Evolutionary conservation across 805 yeast species (phyloP).

Genomic region (Ogataea saltuana): DNA sequence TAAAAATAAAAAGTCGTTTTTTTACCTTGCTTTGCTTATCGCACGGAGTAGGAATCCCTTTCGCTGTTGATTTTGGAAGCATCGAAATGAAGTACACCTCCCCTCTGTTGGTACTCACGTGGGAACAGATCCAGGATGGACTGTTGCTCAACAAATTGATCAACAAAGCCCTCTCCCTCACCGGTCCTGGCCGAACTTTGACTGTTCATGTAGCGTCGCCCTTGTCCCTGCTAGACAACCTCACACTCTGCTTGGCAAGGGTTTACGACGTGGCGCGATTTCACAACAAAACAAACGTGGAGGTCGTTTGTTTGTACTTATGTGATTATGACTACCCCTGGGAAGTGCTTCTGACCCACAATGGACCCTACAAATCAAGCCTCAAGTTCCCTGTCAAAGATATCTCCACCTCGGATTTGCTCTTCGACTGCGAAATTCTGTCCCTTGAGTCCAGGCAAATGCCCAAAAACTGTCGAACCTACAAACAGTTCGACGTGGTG

Average conservation of each 20-base stretch:
- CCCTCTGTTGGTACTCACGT: not conserved
- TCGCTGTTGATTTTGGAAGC: not conserved
- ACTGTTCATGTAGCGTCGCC: conserved; percentile 20
- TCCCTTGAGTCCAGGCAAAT: no score
- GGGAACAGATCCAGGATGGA: not conserved
- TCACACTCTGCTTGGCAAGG: conserved; percentile 7
- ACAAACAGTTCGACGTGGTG: conserved; percentile 19
- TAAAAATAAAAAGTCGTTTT: not conserved
- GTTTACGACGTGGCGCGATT: conserved; percentile 23
- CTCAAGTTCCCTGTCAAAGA: no score
- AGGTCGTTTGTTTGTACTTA: conserved; percentile 14
- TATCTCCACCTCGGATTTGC: no score
- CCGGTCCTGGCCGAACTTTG: not conserved
- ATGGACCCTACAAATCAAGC: not conserved
- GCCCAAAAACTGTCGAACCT: no score
- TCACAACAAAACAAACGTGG: conserved; percentile 8
- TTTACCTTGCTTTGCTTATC: no score
- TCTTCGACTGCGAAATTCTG: no score
- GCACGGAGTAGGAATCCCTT: no score
- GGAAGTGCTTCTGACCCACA: conserved; percentile 16
- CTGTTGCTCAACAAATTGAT: conserved; percentile 6
- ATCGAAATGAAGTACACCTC: not conserved
- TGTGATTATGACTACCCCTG: no score
- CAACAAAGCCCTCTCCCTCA: not conserved
- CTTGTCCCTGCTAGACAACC: conserved; percentile 18